phyloP scores from a whole-genome alignment of 2,329 filamentous ascomycete species.

The Botrytis byssoidea region DNA sequence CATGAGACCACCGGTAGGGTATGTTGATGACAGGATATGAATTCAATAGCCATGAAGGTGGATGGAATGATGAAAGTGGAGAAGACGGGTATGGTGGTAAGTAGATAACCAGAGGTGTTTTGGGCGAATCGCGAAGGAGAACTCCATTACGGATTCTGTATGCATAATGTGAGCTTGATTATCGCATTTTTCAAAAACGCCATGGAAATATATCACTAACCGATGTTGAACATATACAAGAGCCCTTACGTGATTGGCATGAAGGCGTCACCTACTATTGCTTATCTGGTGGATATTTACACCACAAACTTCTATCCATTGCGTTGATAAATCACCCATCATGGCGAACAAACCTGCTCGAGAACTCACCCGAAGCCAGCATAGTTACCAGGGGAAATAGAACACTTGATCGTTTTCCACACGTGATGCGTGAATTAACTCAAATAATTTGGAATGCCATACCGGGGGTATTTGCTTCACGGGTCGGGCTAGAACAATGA shows the following conservation, averaged over 20 bases:
- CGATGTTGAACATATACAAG: slow-evolving; percentile 1
- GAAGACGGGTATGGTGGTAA: slow-evolving; percentile 49
- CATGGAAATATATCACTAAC: slow-evolving; percentile 11
- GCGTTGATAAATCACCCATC: not conserved
- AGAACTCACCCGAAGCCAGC: not conserved
- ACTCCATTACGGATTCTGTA: slow-evolving; percentile 33
- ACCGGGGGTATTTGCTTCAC: not conserved
- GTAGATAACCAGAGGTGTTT: slow-evolving; percentile 53
- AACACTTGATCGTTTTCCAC: not conserved
- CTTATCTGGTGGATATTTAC: not conserved
- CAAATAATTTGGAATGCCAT: not conserved
- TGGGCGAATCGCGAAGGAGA: slow-evolving; percentile 32
- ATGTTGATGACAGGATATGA: slow-evolving; percentile 50
- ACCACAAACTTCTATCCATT: not conserved
- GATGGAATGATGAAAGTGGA: slow-evolving; percentile 41
- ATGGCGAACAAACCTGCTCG: not conserved
- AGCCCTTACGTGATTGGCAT: not conserved
- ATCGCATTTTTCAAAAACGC: not conserved
- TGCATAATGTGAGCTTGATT: slow-evolving; percentile 23
- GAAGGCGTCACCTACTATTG: not conserved
- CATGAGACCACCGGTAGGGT: slow-evolving; percentile 56
- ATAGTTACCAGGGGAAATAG: not conserved
- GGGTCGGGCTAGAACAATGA: not conserved
- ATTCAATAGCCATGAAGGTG: slow-evolving; percentile 40
- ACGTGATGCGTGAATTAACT: slow-evolving; percentile 5